Percentiles rank a stretch among this genome's conserved stretches.
phyloP scores from a whole-genome alignment of 2,329 filamentous ascomycete species.

The Xylaria multiplex region DNA sequence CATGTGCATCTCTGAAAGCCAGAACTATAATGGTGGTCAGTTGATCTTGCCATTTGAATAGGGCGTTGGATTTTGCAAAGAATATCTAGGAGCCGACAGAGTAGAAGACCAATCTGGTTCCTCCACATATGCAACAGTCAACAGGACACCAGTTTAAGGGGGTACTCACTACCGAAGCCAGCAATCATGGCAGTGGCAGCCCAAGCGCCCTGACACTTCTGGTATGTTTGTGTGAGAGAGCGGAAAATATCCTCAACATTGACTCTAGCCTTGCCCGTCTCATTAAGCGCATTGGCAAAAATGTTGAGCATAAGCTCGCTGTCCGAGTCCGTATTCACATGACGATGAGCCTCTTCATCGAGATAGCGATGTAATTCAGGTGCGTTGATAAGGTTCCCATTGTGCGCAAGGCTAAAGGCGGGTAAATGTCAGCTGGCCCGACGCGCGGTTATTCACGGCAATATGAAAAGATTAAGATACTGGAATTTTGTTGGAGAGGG shows the following conservation, averaged over 20 bases:
- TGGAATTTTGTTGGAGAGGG: background rate
- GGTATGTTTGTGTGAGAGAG: slow-evolving; percentile 77
- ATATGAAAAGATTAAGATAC: background rate
- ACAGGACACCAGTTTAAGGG: background rate
- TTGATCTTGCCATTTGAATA: background rate
- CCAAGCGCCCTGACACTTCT: slow-evolving; percentile 78
- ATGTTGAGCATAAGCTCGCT: slow-evolving; percentile 67
- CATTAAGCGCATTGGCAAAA: slow-evolving; percentile 81
- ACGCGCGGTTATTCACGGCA: background rate
- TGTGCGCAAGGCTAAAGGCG: slow-evolving; percentile 67
- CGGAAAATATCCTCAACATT: slow-evolving; percentile 84
- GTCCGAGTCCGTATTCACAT: slow-evolving; percentile 66
- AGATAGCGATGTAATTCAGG: slow-evolving; percentile 69
- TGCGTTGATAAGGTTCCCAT: slow-evolving; percentile 81
- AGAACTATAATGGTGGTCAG: slow-evolving; percentile 27
- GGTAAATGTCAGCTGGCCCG: slow-evolving; percentile 7
- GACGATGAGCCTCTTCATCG: slow-evolving; percentile 66
- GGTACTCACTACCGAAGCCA: slow-evolving; percentile 69
- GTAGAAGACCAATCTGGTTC: background rate
- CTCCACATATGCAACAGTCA: background rate
- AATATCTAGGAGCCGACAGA: background rate
- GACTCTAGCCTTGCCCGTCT: slow-evolving; percentile 85
- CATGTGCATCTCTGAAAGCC: slow-evolving; percentile 72
- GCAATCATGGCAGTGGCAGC: slow-evolving; percentile 88
- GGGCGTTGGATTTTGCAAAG: background rate